Evolutionary conservation across 495 filamentous ascomycete species (phyloP), one percentile per base, ranked within the genome.

Genomic region (Talaromyces trachyspermus): DNA sequence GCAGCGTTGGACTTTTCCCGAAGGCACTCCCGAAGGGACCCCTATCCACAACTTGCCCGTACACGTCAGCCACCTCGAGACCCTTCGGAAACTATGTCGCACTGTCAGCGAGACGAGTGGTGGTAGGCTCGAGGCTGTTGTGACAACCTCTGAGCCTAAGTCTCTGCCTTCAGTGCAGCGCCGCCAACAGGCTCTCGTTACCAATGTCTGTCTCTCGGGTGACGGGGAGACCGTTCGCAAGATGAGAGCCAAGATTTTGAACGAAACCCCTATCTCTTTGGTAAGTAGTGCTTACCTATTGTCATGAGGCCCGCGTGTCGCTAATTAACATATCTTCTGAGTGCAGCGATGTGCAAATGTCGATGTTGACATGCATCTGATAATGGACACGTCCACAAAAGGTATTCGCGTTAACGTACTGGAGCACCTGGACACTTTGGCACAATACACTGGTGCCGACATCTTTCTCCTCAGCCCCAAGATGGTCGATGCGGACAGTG

Each of bases 391-490:
- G 19, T 69, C 71, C 15, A 68, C 83, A 25, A 80, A 81, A 51
- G 83, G 76, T 5, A 70, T 87, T 40, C 76, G 83, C 50, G 68
- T 78, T 4, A 80, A 79, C 52, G 83, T 96, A 17, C 73, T 89
- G n/a, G 80, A 85, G 20, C 87, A 91, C 56, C 73, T 97, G 50
- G 86, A 96, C 58, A 79, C 80, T 27, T 77, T 92, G 59, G 85
- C 92, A 17, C 74, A 69, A 37, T 89, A 83, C 60, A 95, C 89
- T 50, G 92, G 90, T 20, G 89, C 94, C 47, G 94, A 97, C 62
- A 92, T 98, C 54, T 98, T 98, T 65, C 70, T 98, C 14, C 75
- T 97, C 48, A 88, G 84, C 42, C 90, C 87, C 18, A 94, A 88
- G 66, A 60, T 72, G 44, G 62, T 67, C 41, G 74, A 78, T 58